These are phyloP conservation scores for Thoreauomyces humboldtii DNA, from an alignment of 192 early-diverging fungal genomes.

Conservation along the genomic window DNA sequence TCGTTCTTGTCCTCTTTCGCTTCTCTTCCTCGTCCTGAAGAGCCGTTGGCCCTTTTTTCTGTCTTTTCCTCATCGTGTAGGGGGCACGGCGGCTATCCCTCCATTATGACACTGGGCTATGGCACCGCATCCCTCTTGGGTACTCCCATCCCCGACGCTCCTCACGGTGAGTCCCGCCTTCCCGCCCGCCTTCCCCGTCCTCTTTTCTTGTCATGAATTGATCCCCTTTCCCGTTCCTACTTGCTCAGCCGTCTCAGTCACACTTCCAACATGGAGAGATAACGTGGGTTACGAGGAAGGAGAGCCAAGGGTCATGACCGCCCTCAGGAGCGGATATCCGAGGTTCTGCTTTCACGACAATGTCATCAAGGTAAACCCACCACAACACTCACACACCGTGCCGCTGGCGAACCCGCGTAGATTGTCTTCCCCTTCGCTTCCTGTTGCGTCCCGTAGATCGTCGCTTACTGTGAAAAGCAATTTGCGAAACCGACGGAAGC, in stretches of 20 bases:
- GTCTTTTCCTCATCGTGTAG: no score
- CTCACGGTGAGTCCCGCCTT: conserved; percentile 7
- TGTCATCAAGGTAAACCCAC: conserved; percentile 59
- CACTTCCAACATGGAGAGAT: conserved; percentile 84
- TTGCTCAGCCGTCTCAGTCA: conserved; percentile 90
- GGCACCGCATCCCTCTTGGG: not conserved
- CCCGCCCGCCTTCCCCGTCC: no score
- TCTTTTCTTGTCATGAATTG: no score
- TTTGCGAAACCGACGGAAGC: conserved; percentile 61
- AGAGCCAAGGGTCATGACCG: conserved; percentile 62
- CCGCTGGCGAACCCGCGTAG: no score
- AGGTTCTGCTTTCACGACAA: conserved; percentile 83
- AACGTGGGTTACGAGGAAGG: conserved; percentile 93
- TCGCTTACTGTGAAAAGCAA: conserved; percentile 33
- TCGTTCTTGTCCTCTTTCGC: no score
- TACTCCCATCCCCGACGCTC: conserved; percentile 17
- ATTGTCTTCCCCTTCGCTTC: no score
- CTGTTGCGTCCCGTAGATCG: conserved; percentile 26
- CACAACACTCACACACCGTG: no score
- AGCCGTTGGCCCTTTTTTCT: no score
- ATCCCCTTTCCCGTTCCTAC: no score
- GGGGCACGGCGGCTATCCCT: no score
- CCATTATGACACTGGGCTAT: no score
- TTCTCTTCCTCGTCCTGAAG: no score
- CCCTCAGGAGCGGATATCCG: conserved; percentile 85